Percentiles rank a stretch among this genome's conserved stretches.
Evolutionary conservation across 2,329 filamentous ascomycete species (phyloP).

Genomic region (Colletotrichum chlorophyti): DNA sequence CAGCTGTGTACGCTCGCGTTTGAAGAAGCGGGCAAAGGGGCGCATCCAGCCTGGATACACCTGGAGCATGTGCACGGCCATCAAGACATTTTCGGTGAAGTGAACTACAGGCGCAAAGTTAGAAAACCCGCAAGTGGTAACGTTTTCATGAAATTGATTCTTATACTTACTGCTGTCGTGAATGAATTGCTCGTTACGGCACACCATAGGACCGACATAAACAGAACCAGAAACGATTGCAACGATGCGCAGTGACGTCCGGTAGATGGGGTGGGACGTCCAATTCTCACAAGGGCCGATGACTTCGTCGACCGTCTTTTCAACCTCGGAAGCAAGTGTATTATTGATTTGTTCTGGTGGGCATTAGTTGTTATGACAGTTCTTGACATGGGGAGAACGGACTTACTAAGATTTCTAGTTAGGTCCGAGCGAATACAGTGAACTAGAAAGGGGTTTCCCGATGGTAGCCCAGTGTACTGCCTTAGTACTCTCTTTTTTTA

Average conservation of each 20-base stretch:
- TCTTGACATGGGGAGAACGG: too few relatives aligned
- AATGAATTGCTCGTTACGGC: slow-evolving; percentile 48
- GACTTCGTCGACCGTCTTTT: slow-evolving; percentile 35
- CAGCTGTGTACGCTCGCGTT: not conserved
- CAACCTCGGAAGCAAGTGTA: slow-evolving; percentile 1
- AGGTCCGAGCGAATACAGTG: slow-evolving; percentile 15
- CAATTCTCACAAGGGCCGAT: slow-evolving; percentile 43
- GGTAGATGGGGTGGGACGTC: slow-evolving; percentile 42
- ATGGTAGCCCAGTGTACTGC: slow-evolving; percentile 14
- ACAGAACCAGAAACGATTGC: slow-evolving; percentile 49
- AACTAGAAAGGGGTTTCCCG: slow-evolving; percentile 11
- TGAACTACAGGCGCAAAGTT: slow-evolving; percentile 16
- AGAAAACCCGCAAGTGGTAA: too few relatives aligned
- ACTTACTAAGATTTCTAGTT: slow-evolving; percentile 5
- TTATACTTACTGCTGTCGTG: slow-evolving; percentile 50
- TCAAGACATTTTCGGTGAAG: slow-evolving; percentile 7
- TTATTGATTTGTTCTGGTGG: not conserved
- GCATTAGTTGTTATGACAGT: not conserved
- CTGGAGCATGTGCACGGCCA: slow-evolving; percentile 9
- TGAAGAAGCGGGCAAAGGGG: not conserved
- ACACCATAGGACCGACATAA: slow-evolving; percentile 51
- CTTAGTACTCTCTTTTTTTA: slow-evolving; percentile 2
- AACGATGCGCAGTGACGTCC: slow-evolving; percentile 47
- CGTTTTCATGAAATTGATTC: slow-evolving; percentile 39
- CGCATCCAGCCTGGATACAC: slow-evolving; percentile 9